A percentile compares a stretch with the other conserved stretches of the same genome.
These are phyloP conservation scores for Xylona heveae DNA, from an alignment of 495 filamentous ascomycete species.

Conservation along the genomic window DNA sequence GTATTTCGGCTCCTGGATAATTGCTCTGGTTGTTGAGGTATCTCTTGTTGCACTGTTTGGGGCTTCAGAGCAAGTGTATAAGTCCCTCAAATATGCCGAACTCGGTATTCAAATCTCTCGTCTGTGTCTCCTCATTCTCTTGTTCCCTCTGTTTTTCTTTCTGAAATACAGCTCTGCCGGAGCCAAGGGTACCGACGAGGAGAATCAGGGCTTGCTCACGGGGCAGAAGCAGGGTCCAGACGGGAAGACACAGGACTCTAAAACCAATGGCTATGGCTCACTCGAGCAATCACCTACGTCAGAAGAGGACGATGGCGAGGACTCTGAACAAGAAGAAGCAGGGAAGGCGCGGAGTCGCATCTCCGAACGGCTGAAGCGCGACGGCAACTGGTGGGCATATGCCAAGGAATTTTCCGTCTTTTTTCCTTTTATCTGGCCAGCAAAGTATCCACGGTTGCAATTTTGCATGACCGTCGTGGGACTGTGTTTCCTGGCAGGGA, in stretches of 20 bases:
- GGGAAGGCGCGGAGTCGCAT: too few species aligned
- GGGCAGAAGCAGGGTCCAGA: background rate
- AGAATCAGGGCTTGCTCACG: conserved; percentile 1
- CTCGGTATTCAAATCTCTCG: conserved; percentile 1
- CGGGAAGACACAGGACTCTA: too few species aligned
- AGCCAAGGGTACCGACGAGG: conserved; percentile 1
- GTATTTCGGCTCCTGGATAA: conserved; percentile 3
- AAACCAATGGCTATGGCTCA: too few species aligned
- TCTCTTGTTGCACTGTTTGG: background rate
- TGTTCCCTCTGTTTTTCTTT: conserved; percentile 2
- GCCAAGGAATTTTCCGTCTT: conserved; percentile 40
- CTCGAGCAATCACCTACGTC: background rate
- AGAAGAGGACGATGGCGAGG: background rate
- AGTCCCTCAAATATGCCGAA: conserved; percentile 2
- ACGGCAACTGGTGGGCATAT: conserved; percentile 44
- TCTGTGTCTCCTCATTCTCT: background rate
- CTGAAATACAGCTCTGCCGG: background rate
- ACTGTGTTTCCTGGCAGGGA: conserved; percentile 35
- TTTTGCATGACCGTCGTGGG: conserved; percentile 32
- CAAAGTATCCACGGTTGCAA: conserved; percentile 31
- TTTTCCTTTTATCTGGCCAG: conserved; percentile 44
- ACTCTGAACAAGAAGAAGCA: conserved; percentile 3
- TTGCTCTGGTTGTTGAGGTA: conserved; percentile 1
- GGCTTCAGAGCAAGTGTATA: background rate
- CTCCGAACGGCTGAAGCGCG: conserved; percentile 32